phyloP scores from a whole-genome alignment of 176 grass and related monocot genomes.

The Dendrocalamus sinicus region DNA sequence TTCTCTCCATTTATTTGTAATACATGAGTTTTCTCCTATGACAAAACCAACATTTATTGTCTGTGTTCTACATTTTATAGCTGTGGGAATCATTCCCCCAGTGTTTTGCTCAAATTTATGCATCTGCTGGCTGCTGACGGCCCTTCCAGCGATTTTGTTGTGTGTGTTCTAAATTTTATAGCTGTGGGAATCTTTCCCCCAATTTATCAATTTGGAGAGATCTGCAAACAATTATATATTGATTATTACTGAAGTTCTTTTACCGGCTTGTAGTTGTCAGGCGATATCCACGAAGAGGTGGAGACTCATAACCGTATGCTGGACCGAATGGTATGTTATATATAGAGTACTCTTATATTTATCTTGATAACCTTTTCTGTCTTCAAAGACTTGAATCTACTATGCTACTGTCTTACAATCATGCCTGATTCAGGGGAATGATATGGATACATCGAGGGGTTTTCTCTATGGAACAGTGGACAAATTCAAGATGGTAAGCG shows the following conservation, averaged over 20 bases:
- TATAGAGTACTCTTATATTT: not conserved
- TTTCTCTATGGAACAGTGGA: conserved; percentile 95
- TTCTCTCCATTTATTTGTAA: no score
- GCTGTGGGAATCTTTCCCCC: not conserved
- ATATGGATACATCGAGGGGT: conserved; percentile 96
- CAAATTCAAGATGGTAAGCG: conserved; percentile 87
- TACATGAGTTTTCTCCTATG: no score
- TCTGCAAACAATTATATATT: not conserved
- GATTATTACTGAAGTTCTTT: conserved; percentile 28
- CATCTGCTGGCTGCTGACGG: conserved; percentile 5
- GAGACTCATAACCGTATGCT: conserved; percentile 80
- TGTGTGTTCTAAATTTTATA: conserved; percentile 12
- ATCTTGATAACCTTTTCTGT: not conserved
- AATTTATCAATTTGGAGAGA: conserved; percentile 1
- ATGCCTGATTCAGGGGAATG: conserved; percentile 66
- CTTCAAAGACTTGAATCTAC: conserved; percentile 5
- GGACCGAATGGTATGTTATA: conserved; percentile 75
- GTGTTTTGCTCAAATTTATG: conserved; percentile 14
- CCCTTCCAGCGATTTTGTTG: not conserved
- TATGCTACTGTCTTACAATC: not conserved
- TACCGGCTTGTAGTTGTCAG: conserved; percentile 70
- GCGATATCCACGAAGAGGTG: conserved; percentile 96
- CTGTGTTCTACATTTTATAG: no score
- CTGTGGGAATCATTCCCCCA: no score
- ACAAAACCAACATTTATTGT: no score